Percentiles rank a stretch among this genome's conserved stretches.
phyloP scores from a whole-genome alignment of 2,329 filamentous ascomycete species.

The Stachybotrys chlorohalonatus region DNA sequence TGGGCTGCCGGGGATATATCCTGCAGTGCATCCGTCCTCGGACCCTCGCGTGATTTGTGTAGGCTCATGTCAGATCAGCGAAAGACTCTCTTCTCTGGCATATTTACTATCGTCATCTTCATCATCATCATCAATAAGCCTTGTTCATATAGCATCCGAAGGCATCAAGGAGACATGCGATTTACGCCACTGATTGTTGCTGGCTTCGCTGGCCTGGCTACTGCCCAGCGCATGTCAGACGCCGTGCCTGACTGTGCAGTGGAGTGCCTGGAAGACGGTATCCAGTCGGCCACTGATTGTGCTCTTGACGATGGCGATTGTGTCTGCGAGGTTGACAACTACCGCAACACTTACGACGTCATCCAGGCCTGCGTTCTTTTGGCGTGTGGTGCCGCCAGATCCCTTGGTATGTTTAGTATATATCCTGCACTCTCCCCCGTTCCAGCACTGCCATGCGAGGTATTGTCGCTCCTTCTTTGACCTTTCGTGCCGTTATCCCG shows the following conservation, averaged over 20 bases:
- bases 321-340: slow-evolving; percentile 13
- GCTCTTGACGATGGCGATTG: slow-evolving; percentile 10
- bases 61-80: neutral
- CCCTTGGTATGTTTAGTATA: slow-evolving; percentile 7
- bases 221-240: slow-evolving; percentile 9
- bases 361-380: slow-evolving; percentile 32
- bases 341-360: slow-evolving; percentile 28
- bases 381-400: slow-evolving; percentile 26
- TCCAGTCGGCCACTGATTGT: slow-evolving; percentile 10
- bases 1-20: neutral
- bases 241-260: slow-evolving; percentile 11
- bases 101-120: too few relatives aligned
- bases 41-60: neutral
- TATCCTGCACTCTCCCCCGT: neutral
- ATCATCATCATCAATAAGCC: too few relatives aligned
- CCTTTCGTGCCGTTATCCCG: too few relatives aligned
- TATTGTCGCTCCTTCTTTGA: too few relatives aligned
- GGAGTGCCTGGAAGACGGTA: slow-evolving; percentile 10
- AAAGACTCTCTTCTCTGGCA: neutral
- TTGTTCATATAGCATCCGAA: too few relatives aligned
- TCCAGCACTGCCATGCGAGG: neutral
- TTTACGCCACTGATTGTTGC: slow-evolving; percentile 6
- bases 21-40: neutral
- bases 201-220: slow-evolving; percentile 3
- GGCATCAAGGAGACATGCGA: slow-evolving; percentile 6